Evolutionary conservation across 331 rosid genomes (phyloP).

Genomic region (Acacia pycnantha): DNA sequence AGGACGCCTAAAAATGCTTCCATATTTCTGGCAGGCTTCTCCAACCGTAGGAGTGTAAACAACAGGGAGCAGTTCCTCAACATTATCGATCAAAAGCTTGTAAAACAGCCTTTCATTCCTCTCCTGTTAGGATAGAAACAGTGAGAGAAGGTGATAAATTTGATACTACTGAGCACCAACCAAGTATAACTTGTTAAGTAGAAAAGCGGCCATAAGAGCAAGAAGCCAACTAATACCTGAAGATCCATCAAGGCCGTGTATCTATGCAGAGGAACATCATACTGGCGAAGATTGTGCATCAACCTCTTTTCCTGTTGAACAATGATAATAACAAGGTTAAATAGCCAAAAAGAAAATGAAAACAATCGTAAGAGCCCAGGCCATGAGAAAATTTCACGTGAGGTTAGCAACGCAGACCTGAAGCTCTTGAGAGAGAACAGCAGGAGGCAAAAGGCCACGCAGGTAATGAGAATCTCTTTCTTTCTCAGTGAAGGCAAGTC

Average conservation of each 20-base stretch:
- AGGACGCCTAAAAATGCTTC: constrained; percentile 93
- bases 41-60: constrained; percentile 98
- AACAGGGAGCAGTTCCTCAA: constrained; percentile 92
- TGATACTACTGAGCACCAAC: not conserved
- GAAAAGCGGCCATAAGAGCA: not conserved
- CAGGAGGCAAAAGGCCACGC: constrained; percentile 98
- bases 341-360: not conserved
- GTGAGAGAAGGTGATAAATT: constrained; percentile 24
- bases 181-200: not conserved
- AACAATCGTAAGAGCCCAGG: not conserved
- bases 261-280: constrained; percentile 82
- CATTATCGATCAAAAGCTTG: constrained; percentile 84
- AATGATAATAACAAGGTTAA: constrained; percentile 4
- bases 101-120: constrained; percentile 93
- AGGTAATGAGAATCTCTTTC: constrained; percentile 95
- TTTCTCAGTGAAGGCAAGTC: constrained; percentile 78
- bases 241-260: constrained; percentile 92
- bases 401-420: constrained; percentile 53
- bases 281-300: constrained; percentile 77
- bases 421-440: constrained; percentile 64
- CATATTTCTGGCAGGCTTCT: constrained; percentile 98
- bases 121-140: constrained; percentile 57
- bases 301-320: constrained; percentile 70
- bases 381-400: not conserved
- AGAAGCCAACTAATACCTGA: constrained; percentile 54